Conservation (phyloP, 2,329 filamentous ascomycete genomes). For the Fusarium sp. region DNA sequence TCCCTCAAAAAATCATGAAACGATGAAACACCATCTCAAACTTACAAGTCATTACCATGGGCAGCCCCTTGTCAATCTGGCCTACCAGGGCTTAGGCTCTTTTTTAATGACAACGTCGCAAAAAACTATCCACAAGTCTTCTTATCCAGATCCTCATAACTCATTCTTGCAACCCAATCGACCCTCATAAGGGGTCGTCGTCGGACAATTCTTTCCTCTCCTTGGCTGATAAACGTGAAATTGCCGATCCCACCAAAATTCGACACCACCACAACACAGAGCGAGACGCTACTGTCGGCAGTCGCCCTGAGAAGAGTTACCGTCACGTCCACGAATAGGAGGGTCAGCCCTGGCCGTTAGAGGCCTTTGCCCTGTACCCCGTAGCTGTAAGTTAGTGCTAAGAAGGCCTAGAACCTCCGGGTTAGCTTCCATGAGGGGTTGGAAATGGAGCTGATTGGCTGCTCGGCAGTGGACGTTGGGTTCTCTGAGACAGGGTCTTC, state of each 20-base stretch:
- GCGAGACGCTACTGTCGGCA: conserved; percentile 36
- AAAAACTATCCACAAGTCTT: background rate
- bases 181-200: conserved; percentile 12
- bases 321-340: conserved; percentile 21
- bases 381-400: conserved; percentile 17
- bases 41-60: conserved; percentile 29
- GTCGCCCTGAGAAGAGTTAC: conserved; percentile 14
- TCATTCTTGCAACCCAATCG: conserved; percentile 23
- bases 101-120: conserved; percentile 16
- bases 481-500: conserved; percentile 14
- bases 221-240: background rate
- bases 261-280: conserved; percentile 3
- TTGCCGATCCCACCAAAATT: conserved; percentile 30
- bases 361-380: background rate
- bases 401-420: conserved; percentile 34
- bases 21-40: conserved; percentile 37
- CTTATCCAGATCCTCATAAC: conserved; percentile 10
- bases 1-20: conserved; percentile 20
- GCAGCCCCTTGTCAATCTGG: conserved; percentile 20
- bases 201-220: conserved; percentile 6
- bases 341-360: conserved; percentile 1
- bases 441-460: conserved; percentile 22
- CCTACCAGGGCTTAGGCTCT: conserved; percentile 9
- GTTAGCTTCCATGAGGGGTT: conserved; percentile 20
- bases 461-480: conserved; percentile 27